Percentiles rank a stretch among this genome's conserved stretches.
Evolutionary conservation across 1,284 basidiomycete species (phyloP).

Genomic region (Leccinum pallidistipes): DNA sequence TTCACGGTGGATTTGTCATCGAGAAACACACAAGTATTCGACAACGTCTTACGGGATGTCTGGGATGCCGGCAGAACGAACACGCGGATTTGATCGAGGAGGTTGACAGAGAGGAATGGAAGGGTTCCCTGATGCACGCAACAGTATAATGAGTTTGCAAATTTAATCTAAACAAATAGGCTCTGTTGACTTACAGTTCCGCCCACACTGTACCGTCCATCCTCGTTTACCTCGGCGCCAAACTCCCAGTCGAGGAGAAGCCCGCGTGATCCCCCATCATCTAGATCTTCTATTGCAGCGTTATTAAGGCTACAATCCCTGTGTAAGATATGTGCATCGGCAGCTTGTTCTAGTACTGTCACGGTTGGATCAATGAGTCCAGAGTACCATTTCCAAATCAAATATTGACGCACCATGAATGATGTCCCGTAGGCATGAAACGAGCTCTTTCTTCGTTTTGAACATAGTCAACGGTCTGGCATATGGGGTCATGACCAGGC

Average conservation of each 20-base stretch:
- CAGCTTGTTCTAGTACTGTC: neutral
- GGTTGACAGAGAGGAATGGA: neutral
- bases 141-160: neutral
- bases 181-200: neutral
- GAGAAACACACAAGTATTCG: neutral
- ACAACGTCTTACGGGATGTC: neutral
- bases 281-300: neutral
- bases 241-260: constrained; percentile 2
- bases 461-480: neutral
- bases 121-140: neutral
- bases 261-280: neutral
- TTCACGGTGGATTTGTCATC: neutral
- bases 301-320: neutral
- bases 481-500: neutral
- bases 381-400: neutral
- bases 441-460: neutral
- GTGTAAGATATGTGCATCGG: neutral
- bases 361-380: neutral
- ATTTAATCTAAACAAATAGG: neutral
- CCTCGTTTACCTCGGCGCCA: neutral
- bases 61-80: neutral
- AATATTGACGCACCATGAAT: neutral
- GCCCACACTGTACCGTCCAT: neutral
- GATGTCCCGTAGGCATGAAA: neutral
- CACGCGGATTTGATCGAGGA: neutral